These are phyloP conservation scores for Penicillium rolfsii DNA, from an alignment of 2,329 filamentous ascomycete genomes.

Conservation along the genomic window DNA sequence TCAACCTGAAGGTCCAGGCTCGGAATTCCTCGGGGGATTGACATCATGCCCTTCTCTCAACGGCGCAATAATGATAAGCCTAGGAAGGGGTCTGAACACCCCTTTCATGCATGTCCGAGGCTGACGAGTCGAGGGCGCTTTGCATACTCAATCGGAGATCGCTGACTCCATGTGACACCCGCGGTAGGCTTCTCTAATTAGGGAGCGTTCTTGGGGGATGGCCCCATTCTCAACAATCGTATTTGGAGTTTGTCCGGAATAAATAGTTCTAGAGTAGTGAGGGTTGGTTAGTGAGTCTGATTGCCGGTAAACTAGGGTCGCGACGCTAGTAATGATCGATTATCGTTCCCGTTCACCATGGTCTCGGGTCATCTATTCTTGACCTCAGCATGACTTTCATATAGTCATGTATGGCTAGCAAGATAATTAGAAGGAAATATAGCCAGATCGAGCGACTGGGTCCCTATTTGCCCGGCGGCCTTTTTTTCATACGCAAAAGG, in stretches of 20 bases:
- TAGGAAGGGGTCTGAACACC: constrained; percentile 8
- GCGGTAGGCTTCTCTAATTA: background rate
- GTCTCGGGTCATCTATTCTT: background rate
- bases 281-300: background rate
- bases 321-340: background rate
- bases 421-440: background rate
- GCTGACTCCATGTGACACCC: constrained; percentile 18
- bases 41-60: constrained; percentile 16
- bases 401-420: background rate
- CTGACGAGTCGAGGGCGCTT: constrained; percentile 16
- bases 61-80: constrained; percentile 14
- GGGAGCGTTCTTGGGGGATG: background rate
- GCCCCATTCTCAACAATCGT: background rate
- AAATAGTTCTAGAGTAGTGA: background rate
- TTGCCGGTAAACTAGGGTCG: background rate
- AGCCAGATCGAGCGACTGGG: background rate
- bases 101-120: constrained; percentile 13
- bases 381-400: background rate
- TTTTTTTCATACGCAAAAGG: background rate
- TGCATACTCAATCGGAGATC: constrained; percentile 19
- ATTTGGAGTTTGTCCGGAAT: background rate
- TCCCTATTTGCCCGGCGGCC: background rate
- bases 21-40: constrained; percentile 7
- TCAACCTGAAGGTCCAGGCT: background rate
- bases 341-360: background rate